Base-by-base conservation (phyloP, 495 filamentous ascomycete species). In the Bombardia bombarda region DNA sequence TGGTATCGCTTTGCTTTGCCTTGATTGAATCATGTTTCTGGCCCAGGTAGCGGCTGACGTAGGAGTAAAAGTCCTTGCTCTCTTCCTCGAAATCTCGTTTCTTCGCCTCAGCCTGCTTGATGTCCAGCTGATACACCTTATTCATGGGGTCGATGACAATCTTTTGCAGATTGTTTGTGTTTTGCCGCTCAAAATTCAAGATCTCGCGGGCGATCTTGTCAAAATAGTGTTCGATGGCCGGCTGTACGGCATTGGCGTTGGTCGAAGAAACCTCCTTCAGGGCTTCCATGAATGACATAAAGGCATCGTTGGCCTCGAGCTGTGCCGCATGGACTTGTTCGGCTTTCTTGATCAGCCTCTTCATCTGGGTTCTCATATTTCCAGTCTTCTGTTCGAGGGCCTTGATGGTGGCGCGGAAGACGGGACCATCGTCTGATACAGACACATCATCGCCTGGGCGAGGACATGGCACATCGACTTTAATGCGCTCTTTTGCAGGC, bases 51-150 rank as follows among this genome's bases (percentile, higher is more conserved):
- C 87, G 83, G 52, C 86, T 82, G 33, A 96, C 86, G 57, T 94
- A 96, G 40, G 80, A 80, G 67, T 99, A 99, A 65, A 94, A 99
- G 57, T 97, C 90, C 55, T 89, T 86, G 63, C 89, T 96, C 55
- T 97, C 92, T 50, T 99, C 92, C 43, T 99, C 92, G 50, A 97
- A 99, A 56, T 97, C 93, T 44, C 89, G 88, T 68, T 90, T 96
- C 67, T 97, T 97, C 20, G 84, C 69, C 53, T 99, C 92, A 14
- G 90, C 92, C 66, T 95, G 89, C 64, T 99, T 99, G 68, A 99
- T 95, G 49, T 99, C 92, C 43, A 87, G 72, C 47, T 87, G 83
- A 63, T 99, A 99, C 3, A 99, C 72, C 59, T 85, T 93, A 42
- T 77, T 80, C 47, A 99, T 76, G 5, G 93, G 93, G 22, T 97